Evolutionary conservation across 139 green algal genomes (phyloP).

Genomic region (Mesotaenium endlicherianum): DNA sequence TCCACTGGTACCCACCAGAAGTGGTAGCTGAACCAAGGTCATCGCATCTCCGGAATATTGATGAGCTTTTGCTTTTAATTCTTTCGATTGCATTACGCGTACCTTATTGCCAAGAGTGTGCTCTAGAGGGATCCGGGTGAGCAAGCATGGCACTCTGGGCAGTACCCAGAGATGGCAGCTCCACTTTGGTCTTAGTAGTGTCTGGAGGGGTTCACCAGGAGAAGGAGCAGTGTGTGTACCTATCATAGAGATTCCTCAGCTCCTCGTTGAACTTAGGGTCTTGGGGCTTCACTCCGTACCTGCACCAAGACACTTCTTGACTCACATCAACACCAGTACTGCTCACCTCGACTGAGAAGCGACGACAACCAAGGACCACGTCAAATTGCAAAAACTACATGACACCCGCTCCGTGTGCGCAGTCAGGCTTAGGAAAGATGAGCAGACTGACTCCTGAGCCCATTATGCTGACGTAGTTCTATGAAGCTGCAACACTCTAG

Average conservation of each 20-base stretch:
- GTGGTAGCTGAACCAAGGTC: no score
- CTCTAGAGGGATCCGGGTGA: background rate
- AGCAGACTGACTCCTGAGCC: background rate
- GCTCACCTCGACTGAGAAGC: background rate
- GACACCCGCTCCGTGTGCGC: background rate
- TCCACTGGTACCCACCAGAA: no score
- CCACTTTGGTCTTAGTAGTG: background rate
- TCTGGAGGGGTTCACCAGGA: background rate
- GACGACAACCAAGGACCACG: background rate
- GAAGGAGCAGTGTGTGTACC: background rate
- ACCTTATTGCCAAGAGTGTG: background rate
- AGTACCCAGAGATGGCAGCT: background rate
- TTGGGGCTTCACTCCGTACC: conserved; percentile 41
- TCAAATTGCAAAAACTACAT: background rate
- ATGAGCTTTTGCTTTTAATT: background rate
- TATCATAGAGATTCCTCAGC: conserved; percentile 43
- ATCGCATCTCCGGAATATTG: background rate
- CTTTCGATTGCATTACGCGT: background rate
- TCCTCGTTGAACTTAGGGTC: conserved; percentile 30
- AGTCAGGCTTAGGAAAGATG: background rate
- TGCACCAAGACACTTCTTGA: conserved; percentile 22
- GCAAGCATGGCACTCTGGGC: background rate
- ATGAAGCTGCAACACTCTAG: background rate
- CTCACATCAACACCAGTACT: background rate
- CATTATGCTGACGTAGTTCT: background rate